phyloP scores from a whole-genome alignment of 176 grass and related monocot species.

The Rhipidocladum racemiflorum region DNA sequence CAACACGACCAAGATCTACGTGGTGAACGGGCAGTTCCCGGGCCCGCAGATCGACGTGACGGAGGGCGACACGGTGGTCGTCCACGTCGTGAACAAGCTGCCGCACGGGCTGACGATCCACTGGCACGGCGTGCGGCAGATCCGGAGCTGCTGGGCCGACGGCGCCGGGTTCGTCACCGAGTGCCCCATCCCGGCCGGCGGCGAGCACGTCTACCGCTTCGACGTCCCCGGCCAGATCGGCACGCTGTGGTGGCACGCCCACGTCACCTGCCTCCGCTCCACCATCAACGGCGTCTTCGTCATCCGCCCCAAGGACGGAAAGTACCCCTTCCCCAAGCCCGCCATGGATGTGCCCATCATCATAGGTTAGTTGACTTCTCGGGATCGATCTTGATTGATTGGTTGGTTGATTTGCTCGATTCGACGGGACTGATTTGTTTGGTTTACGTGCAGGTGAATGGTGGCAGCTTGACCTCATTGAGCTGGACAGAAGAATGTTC shows the following conservation, averaged over 20 bases:
- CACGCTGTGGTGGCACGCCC: constrained; percentile 55
- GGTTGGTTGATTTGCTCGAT: too few species aligned
- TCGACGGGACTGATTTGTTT: too few species aligned
- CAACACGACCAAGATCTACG: constrained; percentile 34
- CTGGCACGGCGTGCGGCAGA: constrained; percentile 40
- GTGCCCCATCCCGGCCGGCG: constrained; percentile 28
- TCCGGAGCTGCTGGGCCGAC: constrained; percentile 28
- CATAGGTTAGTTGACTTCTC: neutral
- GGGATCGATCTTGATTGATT: too few species aligned
- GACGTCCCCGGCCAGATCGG: constrained; percentile 23
- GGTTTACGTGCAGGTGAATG: constrained; percentile 12
- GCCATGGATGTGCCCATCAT: constrained; percentile 22
- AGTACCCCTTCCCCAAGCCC: constrained; percentile 16
- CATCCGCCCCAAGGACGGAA: constrained; percentile 9
- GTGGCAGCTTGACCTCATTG: constrained; percentile 5
- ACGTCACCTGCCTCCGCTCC: constrained; percentile 23
- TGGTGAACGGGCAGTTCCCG: constrained; percentile 34
- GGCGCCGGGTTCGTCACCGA: constrained; percentile 35
- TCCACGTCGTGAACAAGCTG: constrained; percentile 1
- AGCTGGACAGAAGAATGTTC: neutral
- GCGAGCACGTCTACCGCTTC: constrained; percentile 34
- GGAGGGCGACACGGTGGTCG: constrained; percentile 39
- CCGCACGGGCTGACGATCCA: constrained; percentile 13
- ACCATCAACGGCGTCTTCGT: constrained; percentile 32
- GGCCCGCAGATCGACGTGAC: constrained; percentile 11